phyloP scores from a whole-genome alignment of 2,329 filamentous ascomycete species.

The Rhynchosporium agropyri region DNA sequence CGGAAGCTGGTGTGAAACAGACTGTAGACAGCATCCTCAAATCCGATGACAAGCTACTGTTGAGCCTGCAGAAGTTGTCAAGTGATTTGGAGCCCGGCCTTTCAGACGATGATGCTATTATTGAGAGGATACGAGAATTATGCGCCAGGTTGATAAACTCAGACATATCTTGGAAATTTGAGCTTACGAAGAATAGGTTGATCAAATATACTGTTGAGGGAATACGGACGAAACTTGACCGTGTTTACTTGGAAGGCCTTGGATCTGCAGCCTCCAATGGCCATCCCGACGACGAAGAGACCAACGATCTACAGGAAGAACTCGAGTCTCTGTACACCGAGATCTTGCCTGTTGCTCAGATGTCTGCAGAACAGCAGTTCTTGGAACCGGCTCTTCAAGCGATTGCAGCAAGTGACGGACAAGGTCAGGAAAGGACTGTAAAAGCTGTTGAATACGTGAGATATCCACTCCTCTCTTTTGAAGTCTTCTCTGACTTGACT shows the following conservation, averaged over 20 bases:
- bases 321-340: conserved; percentile 71
- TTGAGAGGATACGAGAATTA: conserved; percentile 60
- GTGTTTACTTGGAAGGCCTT: conserved; percentile 56
- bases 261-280: conserved; percentile 29
- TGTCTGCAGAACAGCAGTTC: conserved; percentile 70
- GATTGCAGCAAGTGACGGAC: conserved; percentile 48
- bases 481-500: conserved; percentile 4
- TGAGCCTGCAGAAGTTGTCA: conserved; percentile 67
- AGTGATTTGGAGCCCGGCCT: conserved; percentile 59
- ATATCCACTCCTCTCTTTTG: conserved; percentile 12
- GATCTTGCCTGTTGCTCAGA: conserved; percentile 69
- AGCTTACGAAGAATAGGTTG: conserved; percentile 44
- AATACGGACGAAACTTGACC: conserved; percentile 56
- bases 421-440: conserved; percentile 49
- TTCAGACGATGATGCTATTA: conserved; percentile 53
- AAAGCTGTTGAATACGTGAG: conserved; percentile 56
- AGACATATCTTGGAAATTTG: neutral
- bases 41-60: conserved; percentile 66
- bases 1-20: conserved; percentile 50
- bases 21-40: conserved; percentile 54
- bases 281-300: conserved; percentile 43
- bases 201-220: conserved; percentile 61
- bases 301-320: conserved; percentile 60
- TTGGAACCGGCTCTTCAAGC: conserved; percentile 60
- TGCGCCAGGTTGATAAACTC: conserved; percentile 51